Evolutionary conservation across 2,329 filamentous ascomycete species (phyloP), one percentile per base, ranked within the genome.

Genomic region (Macroventuria anomochaeta): DNA sequence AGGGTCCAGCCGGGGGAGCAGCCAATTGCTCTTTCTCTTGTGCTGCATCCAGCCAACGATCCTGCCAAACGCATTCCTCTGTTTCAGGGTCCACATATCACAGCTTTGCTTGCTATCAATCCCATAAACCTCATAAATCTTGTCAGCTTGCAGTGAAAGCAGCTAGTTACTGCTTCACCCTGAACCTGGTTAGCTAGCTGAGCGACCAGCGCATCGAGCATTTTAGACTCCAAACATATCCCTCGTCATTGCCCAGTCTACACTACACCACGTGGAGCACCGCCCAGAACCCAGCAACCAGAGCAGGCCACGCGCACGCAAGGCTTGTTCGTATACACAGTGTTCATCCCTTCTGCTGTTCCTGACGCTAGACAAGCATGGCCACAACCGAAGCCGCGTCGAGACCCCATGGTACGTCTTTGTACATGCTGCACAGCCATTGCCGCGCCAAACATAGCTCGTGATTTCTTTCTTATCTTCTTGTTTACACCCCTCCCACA

Each of bases 301-400:
- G 29, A 48, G 29, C 44, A 48, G 38, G 39, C 50, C 38, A 54
- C 51, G 51, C 44, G 44, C 39, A 39, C 44, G n/a, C 39, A 18
- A 13, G 29, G 18, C 42, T 21, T 21, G 42, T 31, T 13, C 33
- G 18, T 33, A 28, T 23, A 13, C 23, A 21, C 21, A 33, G 23
- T 21, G 5, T 20, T 33, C 12, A 17, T 15, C 29, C 6, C 34
- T 29, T 26, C 33, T 48, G 38, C 39, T 43, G 46, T 54, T 40
- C 46, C 51, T 54, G 39, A 33, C 51, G 51, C 51, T 54, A 54
- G 51, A 49, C 44, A 34, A 54, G 47, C 53, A 80, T 79, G 77
- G 77, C 77, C 46, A 76, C 76, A 54, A 73, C 77, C 56, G 76
- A 79, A 65, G 68, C 78, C 58, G 74, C 75, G 29, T 65, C 75